Evolutionary conservation across 2,329 filamentous ascomycete species (phyloP).

Genomic region (Calonectria hongkongensis): DNA sequence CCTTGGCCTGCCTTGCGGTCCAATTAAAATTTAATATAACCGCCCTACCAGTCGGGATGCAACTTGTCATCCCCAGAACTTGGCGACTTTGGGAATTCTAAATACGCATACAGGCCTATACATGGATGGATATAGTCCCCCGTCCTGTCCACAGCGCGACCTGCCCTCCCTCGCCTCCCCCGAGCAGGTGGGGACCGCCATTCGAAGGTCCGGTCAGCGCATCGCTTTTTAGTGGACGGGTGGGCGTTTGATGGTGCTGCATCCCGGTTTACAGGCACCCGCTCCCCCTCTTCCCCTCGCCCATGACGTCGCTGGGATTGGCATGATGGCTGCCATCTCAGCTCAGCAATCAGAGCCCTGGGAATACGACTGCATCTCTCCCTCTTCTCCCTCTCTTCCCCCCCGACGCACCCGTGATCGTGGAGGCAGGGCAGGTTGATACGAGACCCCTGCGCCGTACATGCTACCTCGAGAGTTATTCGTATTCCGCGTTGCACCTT

Average conservation of each 20-base stretch:
- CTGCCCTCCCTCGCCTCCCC: not conserved
- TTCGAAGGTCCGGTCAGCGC: not conserved
- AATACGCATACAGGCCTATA: not conserved
- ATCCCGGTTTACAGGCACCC: conserved; percentile 32
- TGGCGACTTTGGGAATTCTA: not conserved
- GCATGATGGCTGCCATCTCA: not conserved
- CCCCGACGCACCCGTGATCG: not conserved
- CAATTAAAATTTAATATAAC: conserved; percentile 9
- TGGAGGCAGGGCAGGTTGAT: not conserved
- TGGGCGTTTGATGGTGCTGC: conserved; percentile 14
- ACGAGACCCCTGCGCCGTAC: not conserved
- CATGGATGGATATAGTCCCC: not conserved
- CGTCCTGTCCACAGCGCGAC: not conserved
- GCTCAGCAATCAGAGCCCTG: conserved; percentile 9
- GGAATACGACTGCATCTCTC: not conserved
- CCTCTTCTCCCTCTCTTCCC: no score
- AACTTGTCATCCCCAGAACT: not conserved
- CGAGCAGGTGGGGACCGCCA: conserved; percentile 8
- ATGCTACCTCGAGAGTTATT: not conserved
- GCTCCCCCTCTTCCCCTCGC: conserved; percentile 22
- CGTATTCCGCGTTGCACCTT: not conserved
- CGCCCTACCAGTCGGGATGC: not conserved
- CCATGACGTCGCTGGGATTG: conserved; percentile 16
- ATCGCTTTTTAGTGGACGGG: conserved; percentile 30
- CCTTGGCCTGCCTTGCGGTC: not conserved